Conservation (phyloP, 768 basidiomycete species). For the Mycena capillaripes region DNA sequence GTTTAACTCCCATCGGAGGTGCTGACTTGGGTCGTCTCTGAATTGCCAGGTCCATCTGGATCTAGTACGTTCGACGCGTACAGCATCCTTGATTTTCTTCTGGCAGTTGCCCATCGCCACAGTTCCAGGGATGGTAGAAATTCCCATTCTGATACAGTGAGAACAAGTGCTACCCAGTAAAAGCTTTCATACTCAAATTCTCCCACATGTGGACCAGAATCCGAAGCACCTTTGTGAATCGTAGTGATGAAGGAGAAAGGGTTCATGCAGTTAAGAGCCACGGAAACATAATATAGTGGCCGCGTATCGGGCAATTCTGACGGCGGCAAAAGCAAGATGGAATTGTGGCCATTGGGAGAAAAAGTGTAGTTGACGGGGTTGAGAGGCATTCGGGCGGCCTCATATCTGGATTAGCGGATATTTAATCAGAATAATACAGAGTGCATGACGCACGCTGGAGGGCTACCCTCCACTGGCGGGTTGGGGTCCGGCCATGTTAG, state of each 20-base stretch:
- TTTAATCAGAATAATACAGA: neutral
- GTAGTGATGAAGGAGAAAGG: conserved; percentile 53
- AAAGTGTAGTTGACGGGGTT: conserved; percentile 13
- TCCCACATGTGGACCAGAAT: conserved; percentile 46
- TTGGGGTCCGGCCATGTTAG: conserved; percentile 7
- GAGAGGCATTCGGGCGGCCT: conserved; percentile 2
- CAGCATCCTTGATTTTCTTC: conserved; percentile 6
- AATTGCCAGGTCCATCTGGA: conserved; percentile 17
- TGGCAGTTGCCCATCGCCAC: conserved; percentile 12
- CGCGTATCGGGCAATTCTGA: conserved; percentile 33
- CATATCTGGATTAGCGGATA: neutral
- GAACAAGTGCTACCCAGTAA: neutral
- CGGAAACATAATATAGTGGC: conserved; percentile 49
- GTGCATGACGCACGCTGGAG: conserved; percentile 1
- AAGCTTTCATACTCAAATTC: conserved; percentile 51
- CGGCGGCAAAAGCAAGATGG: conserved; percentile 41
- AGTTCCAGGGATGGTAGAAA: conserved; percentile 30
- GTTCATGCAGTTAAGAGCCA: conserved; percentile 52
- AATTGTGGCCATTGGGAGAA: conserved; percentile 13
- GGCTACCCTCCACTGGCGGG: neutral
- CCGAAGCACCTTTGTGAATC: conserved; percentile 44
- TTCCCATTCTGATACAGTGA: conserved; percentile 29
- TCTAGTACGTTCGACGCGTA: neutral
- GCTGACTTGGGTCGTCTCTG: conserved; percentile 8
- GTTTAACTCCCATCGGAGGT: conserved; percentile 24